Evolutionary conservation across 2,329 filamentous ascomycete genomes (phyloP).

Genomic region (Helotiales sp.): DNA sequence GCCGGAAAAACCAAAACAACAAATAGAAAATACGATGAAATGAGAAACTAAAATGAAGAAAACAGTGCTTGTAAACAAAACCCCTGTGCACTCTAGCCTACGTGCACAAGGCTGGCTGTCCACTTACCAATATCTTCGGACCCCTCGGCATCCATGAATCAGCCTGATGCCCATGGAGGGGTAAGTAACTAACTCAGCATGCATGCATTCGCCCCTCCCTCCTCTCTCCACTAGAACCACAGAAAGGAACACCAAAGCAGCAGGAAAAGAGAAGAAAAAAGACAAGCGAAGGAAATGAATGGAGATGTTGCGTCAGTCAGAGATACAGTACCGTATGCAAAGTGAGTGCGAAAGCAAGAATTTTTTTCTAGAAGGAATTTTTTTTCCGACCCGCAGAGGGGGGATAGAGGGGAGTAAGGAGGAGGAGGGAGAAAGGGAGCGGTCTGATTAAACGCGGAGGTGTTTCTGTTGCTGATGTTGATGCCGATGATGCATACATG

Average conservation of each 20-base stretch:
- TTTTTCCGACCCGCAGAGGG: neutral
- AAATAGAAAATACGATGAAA: too few species aligned
- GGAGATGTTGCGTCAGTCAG: too few species aligned
- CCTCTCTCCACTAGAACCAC: neutral
- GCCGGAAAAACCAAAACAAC: too few species aligned
- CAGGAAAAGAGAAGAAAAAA: too few species aligned
- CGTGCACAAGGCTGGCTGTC: too few species aligned
- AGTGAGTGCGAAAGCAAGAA: neutral
- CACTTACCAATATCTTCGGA: neutral
- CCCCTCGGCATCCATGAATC: neutral
- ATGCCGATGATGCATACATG: neutral
- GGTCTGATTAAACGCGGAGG: neutral
- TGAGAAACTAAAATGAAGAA: too few species aligned
- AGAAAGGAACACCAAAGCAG: too few species aligned
- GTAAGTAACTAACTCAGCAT: neutral
- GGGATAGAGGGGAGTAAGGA: too few species aligned
- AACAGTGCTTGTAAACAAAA: too few species aligned
- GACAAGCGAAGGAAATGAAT: too few species aligned
- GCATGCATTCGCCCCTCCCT: neutral
- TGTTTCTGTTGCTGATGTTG: neutral
- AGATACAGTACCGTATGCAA: too few species aligned
- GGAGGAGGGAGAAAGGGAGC: neutral
- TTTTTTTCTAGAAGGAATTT: neutral
- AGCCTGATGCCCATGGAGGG: neutral
- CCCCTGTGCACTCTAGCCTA: too few species aligned